These are phyloP conservation scores for Sorghum bicolor DNA, from an alignment of 176 grass and related monocot species.

Conservation along the genomic window DNA sequence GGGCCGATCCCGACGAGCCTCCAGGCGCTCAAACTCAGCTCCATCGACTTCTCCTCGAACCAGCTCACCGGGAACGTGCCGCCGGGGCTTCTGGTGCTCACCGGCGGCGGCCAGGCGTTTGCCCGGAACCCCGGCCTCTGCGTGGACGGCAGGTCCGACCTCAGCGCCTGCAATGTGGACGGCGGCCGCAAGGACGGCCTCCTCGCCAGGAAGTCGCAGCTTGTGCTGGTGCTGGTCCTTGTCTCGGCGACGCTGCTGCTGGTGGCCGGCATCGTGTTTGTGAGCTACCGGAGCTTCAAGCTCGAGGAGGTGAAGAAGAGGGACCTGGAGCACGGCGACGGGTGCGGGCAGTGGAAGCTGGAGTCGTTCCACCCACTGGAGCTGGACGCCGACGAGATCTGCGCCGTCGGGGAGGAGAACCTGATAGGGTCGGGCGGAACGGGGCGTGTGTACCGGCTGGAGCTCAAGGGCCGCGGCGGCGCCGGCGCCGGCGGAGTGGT, in stretches of 20 bases:
- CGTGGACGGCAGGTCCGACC: constrained; percentile 34
- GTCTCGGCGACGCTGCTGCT: constrained; percentile 48
- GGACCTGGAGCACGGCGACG: constrained; percentile 37
- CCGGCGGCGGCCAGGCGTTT: constrained; percentile 54
- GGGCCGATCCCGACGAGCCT: constrained; percentile 63
- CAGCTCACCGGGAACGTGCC: constrained; percentile 58
- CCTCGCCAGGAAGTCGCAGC: constrained; percentile 29
- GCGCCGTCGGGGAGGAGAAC: constrained; percentile 53
- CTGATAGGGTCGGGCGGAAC: constrained; percentile 74
- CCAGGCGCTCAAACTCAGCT: constrained; percentile 64
- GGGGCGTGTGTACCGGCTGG: constrained; percentile 68
- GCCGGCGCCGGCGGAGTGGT: constrained; percentile 27
- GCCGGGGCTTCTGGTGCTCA: constrained; percentile 50
- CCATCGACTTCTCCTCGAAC: constrained; percentile 78
- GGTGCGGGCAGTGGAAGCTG: constrained; percentile 60
- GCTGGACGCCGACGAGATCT: constrained; percentile 73
- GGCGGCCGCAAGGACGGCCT: constrained; percentile 31
- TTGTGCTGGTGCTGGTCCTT: constrained; percentile 37
- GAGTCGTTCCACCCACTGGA: constrained; percentile 82
- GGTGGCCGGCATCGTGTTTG: constrained; percentile 46
- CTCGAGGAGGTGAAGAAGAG: constrained; percentile 48
- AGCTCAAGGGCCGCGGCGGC: constrained; percentile 47
- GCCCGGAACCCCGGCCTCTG: constrained; percentile 55
- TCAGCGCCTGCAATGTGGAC: constrained; percentile 42
- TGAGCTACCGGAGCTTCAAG: constrained; percentile 73